A percentile compares a stretch with the other conserved stretches of the same genome.
Evolutionary conservation across 2,329 filamentous ascomycete genomes (phyloP).

Genomic region (Trichoderma cornu-damae): DNA sequence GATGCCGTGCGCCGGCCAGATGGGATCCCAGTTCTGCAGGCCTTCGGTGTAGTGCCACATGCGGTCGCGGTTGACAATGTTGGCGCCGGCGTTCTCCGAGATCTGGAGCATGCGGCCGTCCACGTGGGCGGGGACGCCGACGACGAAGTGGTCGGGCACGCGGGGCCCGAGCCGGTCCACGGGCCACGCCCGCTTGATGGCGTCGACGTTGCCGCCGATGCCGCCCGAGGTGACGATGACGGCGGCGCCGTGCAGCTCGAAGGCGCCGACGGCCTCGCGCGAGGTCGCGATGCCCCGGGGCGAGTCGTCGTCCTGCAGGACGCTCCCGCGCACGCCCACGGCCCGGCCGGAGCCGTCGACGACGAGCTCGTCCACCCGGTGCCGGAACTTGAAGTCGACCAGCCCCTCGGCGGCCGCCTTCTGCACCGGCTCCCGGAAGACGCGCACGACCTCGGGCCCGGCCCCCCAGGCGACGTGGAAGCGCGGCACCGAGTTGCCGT

Average conservation of each 20-base stretch:
- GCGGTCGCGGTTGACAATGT: constrained; percentile 55
- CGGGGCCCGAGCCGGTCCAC: constrained; percentile 51
- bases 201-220: constrained; percentile 58
- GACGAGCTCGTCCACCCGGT: constrained; percentile 53
- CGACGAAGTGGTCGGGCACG: constrained; percentile 51
- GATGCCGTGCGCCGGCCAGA: constrained; percentile 58
- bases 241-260: constrained; percentile 49
- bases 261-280: constrained; percentile 43
- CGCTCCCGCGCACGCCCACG: constrained; percentile 47
- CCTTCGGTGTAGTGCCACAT: constrained; percentile 66
- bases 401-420: constrained; percentile 49
- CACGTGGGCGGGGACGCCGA: constrained; percentile 59
- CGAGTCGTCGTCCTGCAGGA: constrained; percentile 48
- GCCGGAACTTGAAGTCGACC: constrained; percentile 52
- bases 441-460: constrained; percentile 54
- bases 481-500: constrained; percentile 59
- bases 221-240: constrained; percentile 54
- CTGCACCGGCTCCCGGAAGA: constrained; percentile 53
- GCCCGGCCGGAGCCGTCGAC: constrained; percentile 48
- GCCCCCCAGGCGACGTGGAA: constrained; percentile 60
- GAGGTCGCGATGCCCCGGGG: constrained; percentile 49
- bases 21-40: constrained; percentile 56
- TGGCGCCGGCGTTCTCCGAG: constrained; percentile 47
- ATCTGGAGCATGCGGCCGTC: constrained; percentile 60
- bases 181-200: constrained; percentile 55